These are phyloP conservation scores for Spinacia oleracea DNA, from an alignment of 179 eudicot genomes.

Conservation along the genomic window DNA sequence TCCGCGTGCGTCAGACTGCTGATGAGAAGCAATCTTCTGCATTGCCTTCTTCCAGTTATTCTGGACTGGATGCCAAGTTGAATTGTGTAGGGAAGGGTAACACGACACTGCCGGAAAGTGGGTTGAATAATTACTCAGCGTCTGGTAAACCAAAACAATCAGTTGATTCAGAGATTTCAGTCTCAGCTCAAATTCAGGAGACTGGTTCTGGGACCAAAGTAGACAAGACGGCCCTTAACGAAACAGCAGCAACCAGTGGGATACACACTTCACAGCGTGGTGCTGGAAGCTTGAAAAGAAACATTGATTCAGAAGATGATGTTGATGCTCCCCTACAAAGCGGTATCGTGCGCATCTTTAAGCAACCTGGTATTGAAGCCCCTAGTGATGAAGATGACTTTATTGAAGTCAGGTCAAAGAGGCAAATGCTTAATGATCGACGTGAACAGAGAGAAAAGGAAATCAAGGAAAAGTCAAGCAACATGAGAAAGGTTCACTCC, in stretches of 20 bases:
- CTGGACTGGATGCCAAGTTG: conserved; percentile 44
- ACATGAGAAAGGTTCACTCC: conserved; percentile 55
- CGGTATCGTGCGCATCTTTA: conserved; percentile 78
- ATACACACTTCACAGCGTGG: conserved; percentile 34
- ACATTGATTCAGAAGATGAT: conserved; percentile 62
- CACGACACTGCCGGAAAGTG: conserved; percentile 40
- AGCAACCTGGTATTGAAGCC: conserved; percentile 92
- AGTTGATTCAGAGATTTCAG: conserved; percentile 31
- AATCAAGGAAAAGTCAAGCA: conserved; percentile 71
- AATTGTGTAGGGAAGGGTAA: conserved; percentile 37
- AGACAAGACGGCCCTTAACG: conserved; percentile 37
- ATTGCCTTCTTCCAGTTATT: conserved; percentile 27
- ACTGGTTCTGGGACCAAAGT: conserved; percentile 31
- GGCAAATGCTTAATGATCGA: conserved; percentile 97
- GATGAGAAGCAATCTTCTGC: conserved; percentile 51
- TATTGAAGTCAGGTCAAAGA: conserved; percentile 95
- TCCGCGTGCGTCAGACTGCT: conserved; percentile 68
- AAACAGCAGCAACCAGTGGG: conserved; percentile 31
- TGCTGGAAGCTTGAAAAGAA: conserved; percentile 69
- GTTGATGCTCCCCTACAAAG: conserved; percentile 93
- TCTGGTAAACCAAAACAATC: conserved; percentile 42
- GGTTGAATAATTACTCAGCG: conserved; percentile 38
- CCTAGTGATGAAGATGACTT: conserved; percentile 98
- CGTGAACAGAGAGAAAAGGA: conserved; percentile 98
- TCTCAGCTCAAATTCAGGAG: conserved; percentile 41